Evolutionary conservation across 805 yeast species (phyloP).

Genomic region (Sugiyamaella americana): DNA sequence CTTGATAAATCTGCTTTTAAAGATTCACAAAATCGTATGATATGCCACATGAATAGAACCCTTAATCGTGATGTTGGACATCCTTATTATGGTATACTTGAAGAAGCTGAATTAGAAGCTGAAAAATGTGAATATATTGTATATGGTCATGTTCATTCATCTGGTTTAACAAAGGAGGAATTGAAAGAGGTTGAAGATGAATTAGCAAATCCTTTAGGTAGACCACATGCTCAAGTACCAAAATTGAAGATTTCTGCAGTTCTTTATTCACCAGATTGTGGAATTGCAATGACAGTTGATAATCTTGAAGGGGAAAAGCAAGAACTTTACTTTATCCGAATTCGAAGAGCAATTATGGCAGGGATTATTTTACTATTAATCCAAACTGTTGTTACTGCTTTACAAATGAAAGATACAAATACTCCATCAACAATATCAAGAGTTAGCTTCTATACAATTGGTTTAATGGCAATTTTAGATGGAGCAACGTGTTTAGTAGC

Average conservation of each 20-base stretch:
- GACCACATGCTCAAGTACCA: slow-evolving; percentile 63
- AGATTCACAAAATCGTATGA: slow-evolving; percentile 51
- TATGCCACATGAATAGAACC: slow-evolving; percentile 11
- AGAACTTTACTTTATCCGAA: slow-evolving; percentile 38
- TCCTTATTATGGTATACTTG: slow-evolving; percentile 54
- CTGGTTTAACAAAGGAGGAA: slow-evolving; percentile 47
- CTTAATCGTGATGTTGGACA: slow-evolving; percentile 45
- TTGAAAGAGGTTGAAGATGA: slow-evolving; percentile 65
- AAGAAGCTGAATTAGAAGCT: slow-evolving; percentile 40
- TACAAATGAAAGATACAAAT: slow-evolving; percentile 63
- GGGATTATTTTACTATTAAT: slow-evolving; percentile 42
- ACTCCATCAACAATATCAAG: slow-evolving; percentile 78
- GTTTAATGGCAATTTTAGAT: slow-evolving; percentile 60
- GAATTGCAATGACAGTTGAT: slow-evolving; percentile 41
- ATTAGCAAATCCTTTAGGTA: slow-evolving; percentile 64
- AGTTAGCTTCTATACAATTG: slow-evolving; percentile 58
- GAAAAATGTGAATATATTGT: slow-evolving; percentile 66
- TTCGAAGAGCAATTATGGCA: slow-evolving; percentile 39
- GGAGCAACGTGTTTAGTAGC: slow-evolving; percentile 61
- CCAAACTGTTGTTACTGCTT: slow-evolving; percentile 53
- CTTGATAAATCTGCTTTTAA: slow-evolving; percentile 44
- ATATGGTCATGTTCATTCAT: slow-evolving; percentile 63
- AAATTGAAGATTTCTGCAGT: slow-evolving; percentile 49
- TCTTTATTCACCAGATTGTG: slow-evolving; percentile 88
- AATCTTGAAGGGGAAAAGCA: slow-evolving; percentile 49